These are phyloP conservation scores for Atractiella rhizophila DNA, from an alignment of 768 basidiomycete genomes.

Conservation along the genomic window DNA sequence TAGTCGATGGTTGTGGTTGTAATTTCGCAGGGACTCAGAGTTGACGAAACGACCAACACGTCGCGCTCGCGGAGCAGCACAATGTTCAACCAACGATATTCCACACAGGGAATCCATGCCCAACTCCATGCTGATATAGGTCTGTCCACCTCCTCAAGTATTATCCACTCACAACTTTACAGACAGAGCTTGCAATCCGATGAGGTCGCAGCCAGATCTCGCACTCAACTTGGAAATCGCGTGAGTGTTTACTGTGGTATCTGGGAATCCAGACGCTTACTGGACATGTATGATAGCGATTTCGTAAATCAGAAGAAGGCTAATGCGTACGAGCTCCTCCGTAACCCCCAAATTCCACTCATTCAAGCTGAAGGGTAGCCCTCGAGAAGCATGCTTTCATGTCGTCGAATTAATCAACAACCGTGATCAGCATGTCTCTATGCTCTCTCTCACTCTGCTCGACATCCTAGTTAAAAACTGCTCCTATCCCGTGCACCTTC, in stretches of 20 bases:
- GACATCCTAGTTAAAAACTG: slow-evolving; percentile 83
- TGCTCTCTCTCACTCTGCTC: slow-evolving; percentile 60
- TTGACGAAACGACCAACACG: too few relatives aligned
- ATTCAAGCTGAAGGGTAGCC: slow-evolving; percentile 26
- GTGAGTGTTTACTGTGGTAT: too few relatives aligned
- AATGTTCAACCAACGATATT: too few relatives aligned
- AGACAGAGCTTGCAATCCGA: slow-evolving; percentile 63
- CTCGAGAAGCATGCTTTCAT: slow-evolving; percentile 71
- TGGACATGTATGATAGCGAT: too few relatives aligned
- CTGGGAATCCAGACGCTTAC: too few relatives aligned
- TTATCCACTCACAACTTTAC: too few relatives aligned
- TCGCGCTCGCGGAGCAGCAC: too few relatives aligned
- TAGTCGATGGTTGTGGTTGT: too few relatives aligned
- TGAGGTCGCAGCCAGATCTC: slow-evolving; percentile 68
- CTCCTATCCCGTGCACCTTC: slow-evolving; percentile 90
- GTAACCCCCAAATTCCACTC: background rate
- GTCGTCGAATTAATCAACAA: slow-evolving; percentile 67
- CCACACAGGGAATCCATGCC: too few relatives aligned
- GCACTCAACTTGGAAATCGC: slow-evolving; percentile 77
- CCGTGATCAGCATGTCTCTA: slow-evolving; percentile 69
- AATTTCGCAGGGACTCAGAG: too few relatives aligned
- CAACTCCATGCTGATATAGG: too few relatives aligned
- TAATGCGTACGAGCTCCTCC: slow-evolving; percentile 39
- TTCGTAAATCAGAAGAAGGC: slow-evolving; percentile 85
- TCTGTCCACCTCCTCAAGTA: too few relatives aligned